Conservation (phyloP, 139 green algal genomes). For the Limnomonas spitsbergensis region DNA sequence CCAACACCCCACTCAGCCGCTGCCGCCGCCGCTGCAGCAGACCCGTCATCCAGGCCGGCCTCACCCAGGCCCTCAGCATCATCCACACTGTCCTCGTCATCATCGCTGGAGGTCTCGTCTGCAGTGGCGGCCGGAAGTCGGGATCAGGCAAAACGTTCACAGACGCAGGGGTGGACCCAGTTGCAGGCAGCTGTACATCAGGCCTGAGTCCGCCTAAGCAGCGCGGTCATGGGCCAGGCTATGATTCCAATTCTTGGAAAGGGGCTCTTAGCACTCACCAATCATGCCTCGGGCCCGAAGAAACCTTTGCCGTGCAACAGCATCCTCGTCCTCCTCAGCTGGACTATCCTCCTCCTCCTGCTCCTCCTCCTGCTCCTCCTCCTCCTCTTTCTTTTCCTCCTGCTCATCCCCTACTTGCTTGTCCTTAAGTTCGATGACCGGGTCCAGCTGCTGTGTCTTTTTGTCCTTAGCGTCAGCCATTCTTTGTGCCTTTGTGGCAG, state of each 20-base stretch:
- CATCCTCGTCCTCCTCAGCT: slow-evolving; percentile 20
- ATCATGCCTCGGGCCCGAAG: slow-evolving; percentile 52
- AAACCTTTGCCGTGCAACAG: slow-evolving; percentile 50
- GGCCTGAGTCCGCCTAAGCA: no score
- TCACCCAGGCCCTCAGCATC: slow-evolving; percentile 26
- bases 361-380: slow-evolving; percentile 13
- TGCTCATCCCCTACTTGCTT: not conserved
- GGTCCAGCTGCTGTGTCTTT: no score
- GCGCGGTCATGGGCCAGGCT: no score
- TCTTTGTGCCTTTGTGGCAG: no score
- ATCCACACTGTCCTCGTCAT: slow-evolving; percentile 10
- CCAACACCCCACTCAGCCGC: slow-evolving; percentile 63
- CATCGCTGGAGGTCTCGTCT: slow-evolving; percentile 10
- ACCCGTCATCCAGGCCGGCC: slow-evolving; percentile 26
- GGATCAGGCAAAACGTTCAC: not conserved
- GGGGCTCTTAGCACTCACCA: slow-evolving; percentile 30
- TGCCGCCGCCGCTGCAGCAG: slow-evolving; percentile 38
- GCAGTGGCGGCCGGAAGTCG: not conserved
- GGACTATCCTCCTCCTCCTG: slow-evolving; percentile 43
- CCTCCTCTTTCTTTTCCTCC: slow-evolving; percentile 18
- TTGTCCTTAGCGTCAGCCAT: no score
- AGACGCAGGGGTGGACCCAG: not conserved
- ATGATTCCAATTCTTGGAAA: no score
- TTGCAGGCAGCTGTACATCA: no score
- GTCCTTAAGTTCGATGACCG: no score